Base-by-base conservation (phyloP, 306 rosid species). In the Vigna mungo region DNA sequence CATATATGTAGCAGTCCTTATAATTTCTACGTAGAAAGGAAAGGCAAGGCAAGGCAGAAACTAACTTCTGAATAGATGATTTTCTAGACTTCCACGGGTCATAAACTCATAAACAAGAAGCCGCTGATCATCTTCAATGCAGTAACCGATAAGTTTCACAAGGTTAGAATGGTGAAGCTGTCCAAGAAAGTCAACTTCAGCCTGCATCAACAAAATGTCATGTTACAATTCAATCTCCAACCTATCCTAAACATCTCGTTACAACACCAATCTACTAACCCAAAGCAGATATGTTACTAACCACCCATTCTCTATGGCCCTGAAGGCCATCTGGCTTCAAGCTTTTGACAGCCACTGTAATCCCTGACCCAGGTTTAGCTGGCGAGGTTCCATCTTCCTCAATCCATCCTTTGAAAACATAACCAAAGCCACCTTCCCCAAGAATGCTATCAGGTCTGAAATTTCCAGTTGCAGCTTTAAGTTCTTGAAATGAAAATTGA, bases 281-380 rank as follows among this genome's bases (percentile, higher is more conserved):
- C 86, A 89, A 90, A 78, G 87, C 86, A 87, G 83, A 91, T 86
- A 89, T 84, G 81, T 82, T 89, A 94, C 97, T 94, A 89, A 94
- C 98, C 97, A 92, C 90, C 98, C 98, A 94, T 90, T 94, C 98
- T 90, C 98, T 92, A 81, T 94, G 98, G 80, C 98, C 98, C 72
- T 94, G 98, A 65, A 94, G 98, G 56, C 96, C 98, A 79, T 94
- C 98, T 41, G 91, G 94, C 83, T 94, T 94, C 85, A 94, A 87
- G 89, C 93, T 94, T 87, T 94, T 94, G 59, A 94, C 96, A 65
- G 98, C 98, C 64, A 94, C 98, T 0, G 98, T 92, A 82, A 94
- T 44, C 53, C 98, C 98, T 2, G 98, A 86, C 13, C 98, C 98
- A 0, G 98, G 98, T 72, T 92, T 94, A 0, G 98, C 97, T 2